phyloP scores from a whole-genome alignment of 345 rosid genomes.

The Citrus mangshanensis region DNA sequence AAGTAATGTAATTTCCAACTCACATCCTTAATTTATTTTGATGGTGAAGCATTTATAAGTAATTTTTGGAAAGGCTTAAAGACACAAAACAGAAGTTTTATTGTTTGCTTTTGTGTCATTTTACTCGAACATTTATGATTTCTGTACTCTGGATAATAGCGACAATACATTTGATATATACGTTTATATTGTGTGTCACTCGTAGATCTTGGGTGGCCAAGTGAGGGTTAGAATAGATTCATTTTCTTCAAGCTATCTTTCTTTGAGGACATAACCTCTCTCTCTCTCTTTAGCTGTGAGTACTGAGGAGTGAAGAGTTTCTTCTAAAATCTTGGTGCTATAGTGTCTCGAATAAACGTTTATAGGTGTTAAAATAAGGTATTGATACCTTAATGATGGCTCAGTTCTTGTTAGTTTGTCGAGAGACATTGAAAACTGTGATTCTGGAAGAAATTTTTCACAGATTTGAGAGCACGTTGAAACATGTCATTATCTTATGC shows the following conservation, averaged over 20 bases:
- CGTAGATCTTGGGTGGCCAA: neutral
- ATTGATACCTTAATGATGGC: neutral
- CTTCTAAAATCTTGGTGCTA: neutral
- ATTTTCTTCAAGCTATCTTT: neutral
- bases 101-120: neutral
- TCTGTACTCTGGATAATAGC: neutral
- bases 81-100: neutral
- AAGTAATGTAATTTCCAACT: neutral
- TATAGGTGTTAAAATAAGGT: neutral
- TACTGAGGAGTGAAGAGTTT: neutral
- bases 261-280: neutral
- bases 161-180: neutral
- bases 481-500: neutral
- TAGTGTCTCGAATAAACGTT: neutral
- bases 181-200: neutral
- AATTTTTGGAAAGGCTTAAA: neutral
- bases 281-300: neutral
- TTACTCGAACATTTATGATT: neutral
- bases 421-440: neutral
- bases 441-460: neutral
- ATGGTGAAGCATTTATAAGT: conserved; percentile 3
- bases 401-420: neutral
- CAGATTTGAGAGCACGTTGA: neutral
- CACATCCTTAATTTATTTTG: neutral
- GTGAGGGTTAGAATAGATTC: neutral